Percentiles rank a stretch among this genome's conserved stretches.
These are phyloP conservation scores for Aspergillus fructus DNA, from an alignment of 2,329 filamentous ascomycete genomes.

Conservation along the genomic window DNA sequence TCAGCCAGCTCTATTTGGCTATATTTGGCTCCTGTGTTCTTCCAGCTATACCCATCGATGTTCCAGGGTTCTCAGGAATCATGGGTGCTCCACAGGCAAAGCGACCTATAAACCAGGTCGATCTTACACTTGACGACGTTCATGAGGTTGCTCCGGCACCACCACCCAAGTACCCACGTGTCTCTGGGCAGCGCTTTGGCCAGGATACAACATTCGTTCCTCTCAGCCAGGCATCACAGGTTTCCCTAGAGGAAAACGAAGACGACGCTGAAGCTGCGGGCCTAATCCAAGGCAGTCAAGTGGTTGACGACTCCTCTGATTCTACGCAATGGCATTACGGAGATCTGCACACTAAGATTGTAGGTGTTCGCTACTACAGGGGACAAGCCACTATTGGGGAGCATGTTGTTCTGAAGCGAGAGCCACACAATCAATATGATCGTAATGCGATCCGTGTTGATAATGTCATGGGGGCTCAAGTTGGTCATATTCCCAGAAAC, in stretches of 20 bases:
- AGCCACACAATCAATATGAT: conserved; percentile 70
- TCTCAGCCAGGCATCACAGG: conserved; percentile 30
- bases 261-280: conserved; percentile 37
- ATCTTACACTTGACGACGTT: conserved; percentile 26
- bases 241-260: conserved; percentile 26
- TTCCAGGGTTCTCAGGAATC: background rate
- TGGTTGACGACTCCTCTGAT: conserved; percentile 35
- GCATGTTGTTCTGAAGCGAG: conserved; percentile 61
- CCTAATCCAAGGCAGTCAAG: conserved; percentile 34
- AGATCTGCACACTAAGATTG: conserved; percentile 54
- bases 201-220: conserved; percentile 30
- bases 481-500: conserved; percentile 72
- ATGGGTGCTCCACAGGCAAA: conserved; percentile 21
- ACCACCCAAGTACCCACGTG: conserved; percentile 12
- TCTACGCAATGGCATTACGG: conserved; percentile 41
- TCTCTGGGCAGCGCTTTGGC: conserved; percentile 29
- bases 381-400: conserved; percentile 64
- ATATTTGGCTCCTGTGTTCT: background rate
- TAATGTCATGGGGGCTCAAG: conserved; percentile 72
- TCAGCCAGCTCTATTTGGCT: background rate
- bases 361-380: conserved; percentile 62
- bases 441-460: conserved; percentile 74
- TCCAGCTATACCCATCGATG: background rate
- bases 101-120: conserved; percentile 25
- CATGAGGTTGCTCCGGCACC: conserved; percentile 9